Conservation (phyloP, 495 filamentous ascomycete genomes). For the Penicillium ochrochloron region DNA sequence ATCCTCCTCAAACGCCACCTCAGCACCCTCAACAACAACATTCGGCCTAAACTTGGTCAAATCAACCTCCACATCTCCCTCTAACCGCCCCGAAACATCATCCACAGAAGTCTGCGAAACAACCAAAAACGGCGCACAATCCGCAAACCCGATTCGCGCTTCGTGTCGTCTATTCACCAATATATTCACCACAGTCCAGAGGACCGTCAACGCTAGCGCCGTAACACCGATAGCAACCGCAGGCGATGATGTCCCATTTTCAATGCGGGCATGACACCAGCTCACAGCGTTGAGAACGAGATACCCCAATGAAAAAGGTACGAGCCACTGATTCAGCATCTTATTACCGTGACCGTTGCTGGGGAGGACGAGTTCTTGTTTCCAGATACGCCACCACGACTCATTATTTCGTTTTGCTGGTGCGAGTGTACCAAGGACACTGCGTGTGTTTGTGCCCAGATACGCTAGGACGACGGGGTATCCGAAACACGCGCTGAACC, state of each 20-base stretch:
- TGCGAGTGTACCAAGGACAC: slow-evolving; percentile 64
- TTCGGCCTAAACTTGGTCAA: slow-evolving; percentile 87
- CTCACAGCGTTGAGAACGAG: background rate
- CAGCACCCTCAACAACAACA: slow-evolving; percentile 69
- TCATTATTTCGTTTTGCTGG: slow-evolving; percentile 34
- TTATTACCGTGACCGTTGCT: background rate
- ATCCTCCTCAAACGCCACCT: slow-evolving; percentile 77
- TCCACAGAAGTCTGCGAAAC: slow-evolving; percentile 70
- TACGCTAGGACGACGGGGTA: slow-evolving; percentile 69
- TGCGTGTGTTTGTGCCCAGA: slow-evolving; percentile 64
- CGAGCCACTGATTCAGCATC: background rate
- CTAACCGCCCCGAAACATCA: slow-evolving; percentile 65
- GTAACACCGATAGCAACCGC: background rate
- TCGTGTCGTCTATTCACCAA: slow-evolving; percentile 19
- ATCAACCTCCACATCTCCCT: slow-evolving; percentile 61
- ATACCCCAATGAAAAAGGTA: background rate
- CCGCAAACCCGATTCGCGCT: slow-evolving; percentile 72
- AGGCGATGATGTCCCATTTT: background rate
- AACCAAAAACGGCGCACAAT: slow-evolving; percentile 77
- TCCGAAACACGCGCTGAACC: slow-evolving; percentile 76
- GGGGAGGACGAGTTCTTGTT: background rate
- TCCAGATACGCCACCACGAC: background rate
- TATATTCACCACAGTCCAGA: background rate
- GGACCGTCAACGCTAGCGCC: background rate
- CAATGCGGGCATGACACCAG: background rate